Conservation (phyloP, 495 filamentous ascomycete genomes). For the Talaromyces borbonicus region DNA sequence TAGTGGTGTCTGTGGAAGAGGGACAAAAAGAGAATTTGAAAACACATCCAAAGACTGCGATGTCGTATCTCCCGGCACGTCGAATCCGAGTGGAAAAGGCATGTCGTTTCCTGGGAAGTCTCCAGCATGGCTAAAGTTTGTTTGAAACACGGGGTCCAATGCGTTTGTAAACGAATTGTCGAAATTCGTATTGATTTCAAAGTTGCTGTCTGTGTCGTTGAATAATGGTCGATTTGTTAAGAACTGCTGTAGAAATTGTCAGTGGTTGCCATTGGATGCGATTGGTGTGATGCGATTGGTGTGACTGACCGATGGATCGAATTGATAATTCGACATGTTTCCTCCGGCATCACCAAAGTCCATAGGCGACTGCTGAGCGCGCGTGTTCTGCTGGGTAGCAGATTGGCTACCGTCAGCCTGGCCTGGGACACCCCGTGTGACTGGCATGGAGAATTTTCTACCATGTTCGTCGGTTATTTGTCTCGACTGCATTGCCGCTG, state of each 20-base stretch:
- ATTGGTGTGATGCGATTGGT: not conserved
- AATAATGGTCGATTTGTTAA: not conserved
- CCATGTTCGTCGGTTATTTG: not conserved
- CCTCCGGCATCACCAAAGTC: not conserved
- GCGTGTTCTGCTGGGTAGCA: not conserved
- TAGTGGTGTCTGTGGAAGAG: not conserved
- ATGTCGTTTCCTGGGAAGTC: constrained; percentile 1
- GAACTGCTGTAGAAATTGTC: constrained; percentile 1
- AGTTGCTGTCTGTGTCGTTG: not conserved
- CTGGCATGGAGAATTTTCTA: not conserved
- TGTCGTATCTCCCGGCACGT: not conserved
- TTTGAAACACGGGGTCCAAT: not conserved
- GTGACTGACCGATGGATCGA: not conserved
- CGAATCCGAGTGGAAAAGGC: not conserved
- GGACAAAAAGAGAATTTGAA: constrained; percentile 1
- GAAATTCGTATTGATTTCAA: not conserved
- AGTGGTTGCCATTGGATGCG: not conserved
- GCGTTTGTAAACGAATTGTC: not conserved
- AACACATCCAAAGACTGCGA: constrained; percentile 4
- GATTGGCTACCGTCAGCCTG: not conserved
- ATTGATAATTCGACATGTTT: constrained; percentile 1
- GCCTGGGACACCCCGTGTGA: not conserved
- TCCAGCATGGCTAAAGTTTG: not conserved
- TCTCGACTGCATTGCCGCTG: not conserved
- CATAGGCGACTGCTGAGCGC: not conserved